A percentile compares a stretch with the other conserved stretches of the same genome.
These are phyloP conservation scores for Botryotinia calthae DNA, from an alignment of 2,329 filamentous ascomycete genomes.

Conservation along the genomic window DNA sequence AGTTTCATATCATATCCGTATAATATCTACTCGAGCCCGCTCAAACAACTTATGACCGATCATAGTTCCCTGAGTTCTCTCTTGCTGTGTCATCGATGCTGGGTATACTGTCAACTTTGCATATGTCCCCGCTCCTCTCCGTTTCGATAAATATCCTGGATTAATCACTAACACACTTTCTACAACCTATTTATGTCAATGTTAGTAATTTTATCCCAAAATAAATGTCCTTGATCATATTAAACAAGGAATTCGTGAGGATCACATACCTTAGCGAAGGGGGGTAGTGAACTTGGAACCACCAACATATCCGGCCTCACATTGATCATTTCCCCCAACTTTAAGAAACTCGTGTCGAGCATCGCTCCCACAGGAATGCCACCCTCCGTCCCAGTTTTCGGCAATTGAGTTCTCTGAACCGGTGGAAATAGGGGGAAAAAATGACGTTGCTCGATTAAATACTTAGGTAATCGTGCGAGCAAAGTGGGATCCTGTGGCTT, in stretches of 20 bases:
- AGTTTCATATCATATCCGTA: conserved; percentile 57
- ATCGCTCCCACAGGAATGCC: conserved; percentile 68
- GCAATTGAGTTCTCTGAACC: conserved; percentile 63
- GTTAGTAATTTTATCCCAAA: neutral
- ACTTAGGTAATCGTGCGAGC: conserved; percentile 64
- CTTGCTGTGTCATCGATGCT: conserved; percentile 56
- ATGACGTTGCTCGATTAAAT: conserved; percentile 85
- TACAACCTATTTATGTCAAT: conserved; percentile 62
- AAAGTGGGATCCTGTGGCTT: conserved; percentile 46
- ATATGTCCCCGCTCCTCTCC: conserved; percentile 80
- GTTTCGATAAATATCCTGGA: conserved; percentile 82
- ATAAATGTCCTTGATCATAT: neutral
- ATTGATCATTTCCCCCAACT: conserved; percentile 86
- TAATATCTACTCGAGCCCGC: conserved; percentile 81
- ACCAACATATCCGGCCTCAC: conserved; percentile 82
- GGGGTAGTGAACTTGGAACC: conserved; percentile 75
- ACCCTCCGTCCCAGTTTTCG: conserved; percentile 60
- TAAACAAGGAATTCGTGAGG: neutral
- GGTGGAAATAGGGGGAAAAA: conserved; percentile 90
- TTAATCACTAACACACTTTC: conserved; percentile 90
- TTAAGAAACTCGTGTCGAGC: conserved; percentile 80
- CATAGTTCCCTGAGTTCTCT: conserved; percentile 54
- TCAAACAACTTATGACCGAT: conserved; percentile 76
- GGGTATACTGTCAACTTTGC: conserved; percentile 75
- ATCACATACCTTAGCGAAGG: conserved; percentile 78